These are phyloP conservation scores for Diaporthe caulivora DNA, from an alignment of 2,329 filamentous ascomycete species.

Conservation along the genomic window DNA sequence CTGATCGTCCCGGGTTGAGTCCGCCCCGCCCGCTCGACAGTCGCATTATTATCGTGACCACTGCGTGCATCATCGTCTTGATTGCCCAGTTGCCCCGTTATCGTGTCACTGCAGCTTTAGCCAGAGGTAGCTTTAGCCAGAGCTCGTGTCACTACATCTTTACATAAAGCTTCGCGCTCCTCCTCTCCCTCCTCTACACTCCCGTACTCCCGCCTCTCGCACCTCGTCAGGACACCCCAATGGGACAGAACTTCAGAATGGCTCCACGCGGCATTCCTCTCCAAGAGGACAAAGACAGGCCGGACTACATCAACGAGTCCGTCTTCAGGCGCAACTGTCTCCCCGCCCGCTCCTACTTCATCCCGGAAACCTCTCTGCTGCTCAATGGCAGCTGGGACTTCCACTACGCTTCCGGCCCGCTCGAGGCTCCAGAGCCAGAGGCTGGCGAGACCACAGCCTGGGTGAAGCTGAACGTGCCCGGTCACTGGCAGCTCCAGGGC, in stretches of 20 bases:
- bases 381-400: slow-evolving; percentile 72
- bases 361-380: slow-evolving; percentile 61
- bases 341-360: slow-evolving; percentile 63
- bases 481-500: slow-evolving; percentile 79
- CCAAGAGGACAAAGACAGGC: slow-evolving; percentile 51
- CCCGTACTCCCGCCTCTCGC: not conserved
- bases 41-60: not conserved
- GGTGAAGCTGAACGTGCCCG: slow-evolving; percentile 70
- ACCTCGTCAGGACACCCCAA: not conserved
- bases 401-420: slow-evolving; percentile 59
- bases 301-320: slow-evolving; percentile 64
- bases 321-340: slow-evolving; percentile 67
- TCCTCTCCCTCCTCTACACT: not conserved
- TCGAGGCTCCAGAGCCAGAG: slow-evolving; percentile 58
- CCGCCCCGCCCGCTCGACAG: slow-evolving; percentile 5
- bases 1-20: slow-evolving; percentile 15
- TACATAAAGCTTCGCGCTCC: slow-evolving; percentile 1
- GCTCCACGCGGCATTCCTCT: slow-evolving; percentile 47
- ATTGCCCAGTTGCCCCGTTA: not conserved
- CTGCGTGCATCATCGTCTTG: not conserved
- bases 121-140: slow-evolving; percentile 9
- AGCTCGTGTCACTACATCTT: slow-evolving; percentile 1
- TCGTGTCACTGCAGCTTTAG: slow-evolving; percentile 19
- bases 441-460: slow-evolving; percentile 50
- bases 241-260: slow-evolving; percentile 39